Evolutionary conservation across 2,329 filamentous ascomycete species (phyloP).

Genomic region (Conoideocrella luteorostrata): DNA sequence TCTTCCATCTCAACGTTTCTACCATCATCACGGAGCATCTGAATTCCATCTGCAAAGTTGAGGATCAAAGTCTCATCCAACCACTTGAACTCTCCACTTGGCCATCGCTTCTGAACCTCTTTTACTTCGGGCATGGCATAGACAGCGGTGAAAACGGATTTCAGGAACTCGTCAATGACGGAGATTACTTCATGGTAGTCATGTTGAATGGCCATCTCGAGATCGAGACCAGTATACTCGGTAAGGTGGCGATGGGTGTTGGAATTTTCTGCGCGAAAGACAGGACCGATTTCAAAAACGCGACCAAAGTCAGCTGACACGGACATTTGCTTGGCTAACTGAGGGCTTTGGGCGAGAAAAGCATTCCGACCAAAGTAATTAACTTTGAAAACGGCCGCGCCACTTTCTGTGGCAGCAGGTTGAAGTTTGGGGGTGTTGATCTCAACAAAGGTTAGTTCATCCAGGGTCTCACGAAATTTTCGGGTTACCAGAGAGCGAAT

Average conservation of each 20-base stretch:
- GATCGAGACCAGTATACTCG: conserved; percentile 86
- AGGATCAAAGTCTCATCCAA: conserved; percentile 78
- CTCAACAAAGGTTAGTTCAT: conserved; percentile 75
- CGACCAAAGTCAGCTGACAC: conserved; percentile 83
- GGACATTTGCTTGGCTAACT: conserved; percentile 88
- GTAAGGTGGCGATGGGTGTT: conserved; percentile 93
- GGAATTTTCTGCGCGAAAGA: conserved; percentile 92
- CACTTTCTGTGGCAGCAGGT: conserved; percentile 83
- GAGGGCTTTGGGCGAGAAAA: conserved; percentile 86
- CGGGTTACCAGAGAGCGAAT: conserved; percentile 76
- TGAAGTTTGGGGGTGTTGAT: conserved; percentile 93
- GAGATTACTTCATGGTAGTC: conserved; percentile 85
- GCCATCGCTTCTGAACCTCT: conserved; percentile 74
- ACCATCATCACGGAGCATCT: conserved; percentile 76
- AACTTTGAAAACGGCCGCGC: conserved; percentile 83
- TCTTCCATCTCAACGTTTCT: conserved; percentile 71
- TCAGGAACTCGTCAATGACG: conserved; percentile 73
- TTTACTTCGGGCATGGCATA: conserved; percentile 61
- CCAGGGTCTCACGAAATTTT: conserved; percentile 70
- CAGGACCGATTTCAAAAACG: conserved; percentile 67
- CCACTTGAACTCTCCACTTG: conserved; percentile 81
- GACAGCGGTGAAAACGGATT: conserved; percentile 53
- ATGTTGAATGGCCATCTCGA: conserved; percentile 86
- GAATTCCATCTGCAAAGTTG: conserved; percentile 70
- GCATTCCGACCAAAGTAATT: conserved; percentile 85